These are phyloP conservation scores for Manihot esculenta DNA, from an alignment of 441 rosid genomes.

Conservation along the genomic window DNA sequence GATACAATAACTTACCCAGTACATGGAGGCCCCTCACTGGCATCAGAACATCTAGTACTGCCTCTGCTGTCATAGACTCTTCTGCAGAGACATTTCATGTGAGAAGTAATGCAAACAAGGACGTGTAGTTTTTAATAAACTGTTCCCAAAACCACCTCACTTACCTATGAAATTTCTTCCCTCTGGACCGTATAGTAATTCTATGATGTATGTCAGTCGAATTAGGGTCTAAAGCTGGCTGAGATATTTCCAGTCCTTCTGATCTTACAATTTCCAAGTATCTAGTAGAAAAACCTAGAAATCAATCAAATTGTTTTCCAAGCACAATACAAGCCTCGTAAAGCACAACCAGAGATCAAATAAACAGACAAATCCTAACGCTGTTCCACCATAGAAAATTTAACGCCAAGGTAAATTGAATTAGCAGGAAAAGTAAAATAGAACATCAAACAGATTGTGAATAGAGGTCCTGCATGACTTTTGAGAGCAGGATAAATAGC, in stretches of 20 bases:
- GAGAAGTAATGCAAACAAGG: constrained; percentile 19
- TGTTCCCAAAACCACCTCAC: constrained; percentile 2
- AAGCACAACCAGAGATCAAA: constrained; percentile 11
- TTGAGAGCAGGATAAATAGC: background rate
- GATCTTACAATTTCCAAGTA: constrained; percentile 72
- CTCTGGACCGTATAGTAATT: constrained; percentile 73
- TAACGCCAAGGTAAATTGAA: no score
- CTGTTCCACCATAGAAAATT: no score
- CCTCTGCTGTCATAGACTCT: constrained; percentile 81
- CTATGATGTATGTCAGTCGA: constrained; percentile 92
- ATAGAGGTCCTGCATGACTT: background rate
- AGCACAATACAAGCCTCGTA: constrained; percentile 4
- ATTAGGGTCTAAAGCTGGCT: constrained; percentile 91
- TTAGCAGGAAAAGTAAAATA: background rate
- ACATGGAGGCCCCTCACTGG: constrained; percentile 92
- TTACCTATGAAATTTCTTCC: constrained; percentile 74
- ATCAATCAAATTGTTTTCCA: constrained; percentile 2
- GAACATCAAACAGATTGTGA: background rate
- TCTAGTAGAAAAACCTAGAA: constrained; percentile 34
- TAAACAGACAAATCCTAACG: background rate
- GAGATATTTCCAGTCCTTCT: constrained; percentile 94
- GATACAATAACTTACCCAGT: constrained; percentile 62
- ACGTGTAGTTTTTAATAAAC: constrained; percentile 8
- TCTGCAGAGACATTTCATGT: constrained; percentile 46
- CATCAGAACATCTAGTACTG: constrained; percentile 59